Percentiles rank a stretch among this genome's conserved stretches.
These are phyloP conservation scores for Coix lacrymajobi DNA, from an alignment of 176 grass and related monocot species.

Conservation along the genomic window DNA sequence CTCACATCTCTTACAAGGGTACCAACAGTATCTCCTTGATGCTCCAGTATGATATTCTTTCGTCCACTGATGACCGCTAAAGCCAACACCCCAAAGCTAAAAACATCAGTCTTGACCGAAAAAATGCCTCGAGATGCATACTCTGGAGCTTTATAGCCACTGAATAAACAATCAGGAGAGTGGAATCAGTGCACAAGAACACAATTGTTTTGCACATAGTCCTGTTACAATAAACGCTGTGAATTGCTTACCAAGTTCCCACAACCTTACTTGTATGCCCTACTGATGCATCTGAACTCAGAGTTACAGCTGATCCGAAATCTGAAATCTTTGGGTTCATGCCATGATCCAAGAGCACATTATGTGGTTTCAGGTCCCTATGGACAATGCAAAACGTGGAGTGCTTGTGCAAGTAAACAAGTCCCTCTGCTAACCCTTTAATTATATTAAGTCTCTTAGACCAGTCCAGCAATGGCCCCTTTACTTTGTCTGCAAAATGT, in stretches of 20 bases:
- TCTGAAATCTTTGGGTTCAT: constrained; percentile 31
- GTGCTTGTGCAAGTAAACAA: constrained; percentile 31
- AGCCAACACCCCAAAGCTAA: constrained; percentile 34
- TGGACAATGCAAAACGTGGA: constrained; percentile 25
- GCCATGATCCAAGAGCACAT: constrained; percentile 20
- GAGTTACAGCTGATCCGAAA: constrained; percentile 24
- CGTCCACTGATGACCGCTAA: constrained; percentile 24
- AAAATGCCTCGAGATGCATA: constrained; percentile 32
- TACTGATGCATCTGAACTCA: constrained; percentile 26
- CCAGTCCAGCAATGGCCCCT: constrained; percentile 10
- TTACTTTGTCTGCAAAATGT: constrained; percentile 6
- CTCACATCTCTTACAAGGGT: constrained; percentile 28
- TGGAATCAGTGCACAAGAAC: background rate
- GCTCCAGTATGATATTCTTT: constrained; percentile 9
- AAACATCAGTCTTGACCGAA: constrained; percentile 38
- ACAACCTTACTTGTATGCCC: constrained; percentile 14
- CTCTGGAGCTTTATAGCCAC: constrained; percentile 34
- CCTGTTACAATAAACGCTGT: background rate
- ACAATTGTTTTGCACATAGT: background rate
- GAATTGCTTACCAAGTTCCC: constrained; percentile 25
- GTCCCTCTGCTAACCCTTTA: constrained; percentile 10
- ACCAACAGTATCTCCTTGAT: constrained; percentile 7
- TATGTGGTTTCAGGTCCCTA: constrained; percentile 29
- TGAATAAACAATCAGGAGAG: background rate
- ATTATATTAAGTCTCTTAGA: constrained; percentile 30